Conservation (phyloP, 768 basidiomycete species). For the Boletus eberwhitei region DNA sequence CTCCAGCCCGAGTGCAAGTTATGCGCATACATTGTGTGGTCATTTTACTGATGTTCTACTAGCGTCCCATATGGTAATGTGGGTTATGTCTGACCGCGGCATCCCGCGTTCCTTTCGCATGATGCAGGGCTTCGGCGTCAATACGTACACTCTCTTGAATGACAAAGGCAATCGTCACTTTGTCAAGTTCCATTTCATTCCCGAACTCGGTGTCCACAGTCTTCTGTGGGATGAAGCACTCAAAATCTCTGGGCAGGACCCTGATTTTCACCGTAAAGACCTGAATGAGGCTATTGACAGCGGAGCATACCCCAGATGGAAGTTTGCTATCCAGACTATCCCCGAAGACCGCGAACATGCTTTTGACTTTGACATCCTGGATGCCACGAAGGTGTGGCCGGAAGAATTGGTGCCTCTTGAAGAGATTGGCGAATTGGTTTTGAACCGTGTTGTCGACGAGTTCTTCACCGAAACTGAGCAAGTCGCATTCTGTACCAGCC, state of each 20-base stretch:
- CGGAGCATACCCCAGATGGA: constrained; percentile 74
- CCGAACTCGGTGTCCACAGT: constrained; percentile 80
- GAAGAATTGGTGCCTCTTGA: constrained; percentile 77
- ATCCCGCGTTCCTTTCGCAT: constrained; percentile 84
- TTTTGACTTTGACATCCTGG: constrained; percentile 86
- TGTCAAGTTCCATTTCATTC: constrained; percentile 85
- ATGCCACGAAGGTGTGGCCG: constrained; percentile 85
- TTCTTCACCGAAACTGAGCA: constrained; percentile 89
- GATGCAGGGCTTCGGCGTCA: constrained; percentile 90
- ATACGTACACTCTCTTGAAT: constrained; percentile 78
- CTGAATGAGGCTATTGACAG: constrained; percentile 76
- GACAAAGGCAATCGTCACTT: constrained; percentile 64
- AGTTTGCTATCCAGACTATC: constrained; percentile 63
- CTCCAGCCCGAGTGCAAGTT: constrained; percentile 60
- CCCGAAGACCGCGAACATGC: constrained; percentile 70
- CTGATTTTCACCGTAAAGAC: constrained; percentile 89
- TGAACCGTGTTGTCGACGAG: constrained; percentile 63
- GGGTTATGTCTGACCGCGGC: constrained; percentile 81
- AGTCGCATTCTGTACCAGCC: constrained; percentile 78
- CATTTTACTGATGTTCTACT: constrained; percentile 16
- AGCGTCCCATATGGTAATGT: constrained; percentile 76
- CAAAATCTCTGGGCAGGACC: constrained; percentile 80
- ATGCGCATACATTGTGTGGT: background rate
- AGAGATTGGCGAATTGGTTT: constrained; percentile 70
- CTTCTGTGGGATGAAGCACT: constrained; percentile 89